A percentile compares a stretch with the other conserved stretches of the same genome.
These are phyloP conservation scores for Verticillium klebahnii DNA, from an alignment of 2,329 filamentous ascomycete genomes.

Conservation along the genomic window DNA sequence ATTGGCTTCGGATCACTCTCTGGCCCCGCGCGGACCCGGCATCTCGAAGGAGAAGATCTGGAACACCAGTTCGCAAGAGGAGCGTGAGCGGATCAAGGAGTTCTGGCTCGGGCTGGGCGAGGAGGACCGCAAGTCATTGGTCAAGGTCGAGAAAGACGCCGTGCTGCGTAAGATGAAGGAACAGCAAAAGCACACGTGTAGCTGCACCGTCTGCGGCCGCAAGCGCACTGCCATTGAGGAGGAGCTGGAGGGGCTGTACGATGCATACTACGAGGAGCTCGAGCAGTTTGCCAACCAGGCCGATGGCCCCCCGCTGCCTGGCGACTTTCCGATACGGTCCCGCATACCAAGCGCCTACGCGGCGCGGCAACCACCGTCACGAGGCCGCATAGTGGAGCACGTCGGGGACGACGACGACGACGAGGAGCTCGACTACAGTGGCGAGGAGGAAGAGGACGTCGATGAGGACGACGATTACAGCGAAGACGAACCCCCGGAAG, in stretches of 20 bases:
- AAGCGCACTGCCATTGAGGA: conserved; percentile 98
- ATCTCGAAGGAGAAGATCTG: conserved; percentile 84
- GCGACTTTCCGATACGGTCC: conserved; percentile 57
- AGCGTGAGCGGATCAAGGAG: conserved; percentile 94
- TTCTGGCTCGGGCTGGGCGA: conserved; percentile 96
- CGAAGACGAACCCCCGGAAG: conserved; percentile 64
- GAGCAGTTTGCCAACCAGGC: conserved; percentile 93
- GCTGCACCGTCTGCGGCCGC: conserved; percentile 92
- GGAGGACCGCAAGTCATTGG: conserved; percentile 87
- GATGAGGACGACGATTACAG: conserved; percentile 55
- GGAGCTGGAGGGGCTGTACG: conserved; percentile 93
- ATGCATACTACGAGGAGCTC: conserved; percentile 96
- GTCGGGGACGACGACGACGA: conserved; percentile 51
- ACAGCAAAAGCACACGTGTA: conserved; percentile 98
- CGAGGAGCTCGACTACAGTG: conserved; percentile 47
- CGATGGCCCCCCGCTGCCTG: conserved; percentile 63
- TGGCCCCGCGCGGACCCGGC: conserved; percentile 29
- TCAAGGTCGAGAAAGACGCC: conserved; percentile 98
- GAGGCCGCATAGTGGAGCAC: conserved; percentile 68
- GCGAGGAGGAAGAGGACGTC: conserved; percentile 49
- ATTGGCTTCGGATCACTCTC: conserved; percentile 16
- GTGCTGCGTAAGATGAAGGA: conserved; percentile 99
- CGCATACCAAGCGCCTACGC: conserved; percentile 55
- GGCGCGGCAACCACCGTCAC: conserved; percentile 61
- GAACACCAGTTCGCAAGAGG: conserved; percentile 92